phyloP scores from a whole-genome alignment of 495 filamentous ascomycete genomes.

The Aspergillus steynii region DNA sequence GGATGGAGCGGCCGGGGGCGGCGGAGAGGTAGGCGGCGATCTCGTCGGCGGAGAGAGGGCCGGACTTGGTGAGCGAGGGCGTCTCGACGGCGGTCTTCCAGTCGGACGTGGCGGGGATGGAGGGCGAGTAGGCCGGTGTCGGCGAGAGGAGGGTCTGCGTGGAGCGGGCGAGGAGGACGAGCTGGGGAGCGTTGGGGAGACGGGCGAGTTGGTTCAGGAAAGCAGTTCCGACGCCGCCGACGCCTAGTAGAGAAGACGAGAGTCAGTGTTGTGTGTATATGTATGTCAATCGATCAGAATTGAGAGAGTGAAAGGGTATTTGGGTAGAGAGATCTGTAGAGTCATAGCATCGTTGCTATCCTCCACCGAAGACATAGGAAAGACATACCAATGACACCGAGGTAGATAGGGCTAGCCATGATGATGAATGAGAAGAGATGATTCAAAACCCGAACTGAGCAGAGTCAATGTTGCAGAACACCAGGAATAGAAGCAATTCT shows the following conservation, averaged over 20 bases:
- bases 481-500: too few species aligned
- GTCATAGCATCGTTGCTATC: not conserved
- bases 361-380: not conserved
- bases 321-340: not conserved
- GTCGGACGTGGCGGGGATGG: conserved; percentile 50
- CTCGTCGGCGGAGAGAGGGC: conserved; percentile 59
- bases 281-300: not conserved
- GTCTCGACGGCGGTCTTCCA: conserved; percentile 56
- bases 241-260: conserved; percentile 53
- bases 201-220: conserved; percentile 81
- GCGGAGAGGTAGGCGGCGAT: conserved; percentile 69
- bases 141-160: conserved; percentile 70
- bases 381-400: conserved; percentile 46
- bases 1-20: conserved; percentile 69
- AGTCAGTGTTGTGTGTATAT: not conserved
- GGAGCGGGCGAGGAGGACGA: conserved; percentile 79
- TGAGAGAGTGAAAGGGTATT: not conserved
- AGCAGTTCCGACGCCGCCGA: conserved; percentile 87
- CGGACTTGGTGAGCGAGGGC: conserved; percentile 52
- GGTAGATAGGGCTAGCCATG: conserved; percentile 48
- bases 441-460: not conserved
- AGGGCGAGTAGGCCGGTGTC: conserved; percentile 41
- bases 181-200: conserved; percentile 61
- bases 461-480: not conserved
- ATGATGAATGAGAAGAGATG: not conserved